Conservation (phyloP, 805 yeast genomes). For the Metschnikowia similis region DNA sequence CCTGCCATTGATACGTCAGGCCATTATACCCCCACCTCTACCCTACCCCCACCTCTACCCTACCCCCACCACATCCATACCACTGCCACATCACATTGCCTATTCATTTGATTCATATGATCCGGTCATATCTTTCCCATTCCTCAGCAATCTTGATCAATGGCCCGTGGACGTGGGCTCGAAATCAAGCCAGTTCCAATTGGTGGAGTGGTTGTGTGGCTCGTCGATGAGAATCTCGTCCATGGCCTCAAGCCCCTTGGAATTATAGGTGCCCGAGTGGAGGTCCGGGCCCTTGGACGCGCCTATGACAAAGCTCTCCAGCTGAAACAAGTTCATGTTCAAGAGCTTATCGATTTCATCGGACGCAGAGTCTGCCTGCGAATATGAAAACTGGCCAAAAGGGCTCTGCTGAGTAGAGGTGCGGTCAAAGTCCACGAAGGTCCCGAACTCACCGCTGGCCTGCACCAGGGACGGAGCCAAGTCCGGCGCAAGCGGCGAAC, state of each 20-base stretch:
- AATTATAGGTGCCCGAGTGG: constrained; percentile 8
- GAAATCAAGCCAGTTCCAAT: constrained; percentile 42
- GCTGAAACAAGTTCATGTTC: constrained; percentile 36
- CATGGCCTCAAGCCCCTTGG: constrained; percentile 23
- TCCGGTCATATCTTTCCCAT: too few species aligned
- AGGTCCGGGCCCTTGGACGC: constrained; percentile 9
- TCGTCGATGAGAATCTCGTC: constrained; percentile 32
- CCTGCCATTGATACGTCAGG: too few species aligned
- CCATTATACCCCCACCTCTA: too few species aligned
- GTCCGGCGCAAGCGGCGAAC: neutral
- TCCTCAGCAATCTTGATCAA: neutral
- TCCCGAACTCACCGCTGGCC: neutral
- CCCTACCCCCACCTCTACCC: too few species aligned
- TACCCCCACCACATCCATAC: too few species aligned
- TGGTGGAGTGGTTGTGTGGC: constrained; percentile 14
- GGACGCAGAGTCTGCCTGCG: constrained; percentile 13
- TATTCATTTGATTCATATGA: too few species aligned
- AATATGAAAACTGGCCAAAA: neutral
- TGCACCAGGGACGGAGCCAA: neutral
- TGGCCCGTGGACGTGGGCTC: constrained; percentile 20
- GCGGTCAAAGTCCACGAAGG: constrained; percentile 9
- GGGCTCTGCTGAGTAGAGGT: neutral
- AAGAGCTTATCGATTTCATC: constrained; percentile 40
- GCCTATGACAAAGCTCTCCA: constrained; percentile 29
- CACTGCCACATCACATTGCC: too few species aligned